phyloP scores from a whole-genome alignment of 2,329 filamentous ascomycete genomes.

The Phaeophleospora eucalypticola region DNA sequence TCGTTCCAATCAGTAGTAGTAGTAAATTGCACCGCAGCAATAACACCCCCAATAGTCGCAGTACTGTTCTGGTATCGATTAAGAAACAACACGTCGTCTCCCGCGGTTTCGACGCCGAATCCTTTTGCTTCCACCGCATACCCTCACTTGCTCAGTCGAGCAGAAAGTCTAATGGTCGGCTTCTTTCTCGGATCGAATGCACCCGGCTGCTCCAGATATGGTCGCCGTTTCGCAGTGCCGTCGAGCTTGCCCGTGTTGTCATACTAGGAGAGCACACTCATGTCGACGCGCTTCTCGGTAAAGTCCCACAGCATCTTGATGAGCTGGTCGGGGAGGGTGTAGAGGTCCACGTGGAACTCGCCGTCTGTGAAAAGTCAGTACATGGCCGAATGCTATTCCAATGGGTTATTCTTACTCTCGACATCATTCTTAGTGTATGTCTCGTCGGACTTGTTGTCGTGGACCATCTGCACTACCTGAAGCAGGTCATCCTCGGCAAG shows the following conservation, averaged over 20 bases:
- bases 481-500: slow-evolving; percentile 89
- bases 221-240: not conserved
- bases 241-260: not conserved
- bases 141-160: not conserved
- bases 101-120: not conserved
- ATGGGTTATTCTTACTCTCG: slow-evolving; percentile 58
- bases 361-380: slow-evolving; percentile 57
- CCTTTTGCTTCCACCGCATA: not conserved
- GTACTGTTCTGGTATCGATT: not conserved
- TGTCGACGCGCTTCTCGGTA: slow-evolving; percentile 41
- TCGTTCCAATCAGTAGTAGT: not conserved
- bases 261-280: slow-evolving; percentile 25
- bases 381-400: slow-evolving; percentile 21
- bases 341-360: slow-evolving; percentile 97
- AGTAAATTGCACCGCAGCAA: not conserved
- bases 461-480: slow-evolving; percentile 94
- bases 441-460: slow-evolving; percentile 90
- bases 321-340: slow-evolving; percentile 86
- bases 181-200: not conserved
- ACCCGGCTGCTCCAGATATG: not conserved
- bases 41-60: not conserved
- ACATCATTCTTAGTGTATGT: slow-evolving; percentile 98
- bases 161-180: not conserved
- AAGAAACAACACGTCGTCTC: not conserved
- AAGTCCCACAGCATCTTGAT: slow-evolving; percentile 97